Evolutionary conservation across 169 alveolate species (phyloP), one percentile per base, ranked within the genome.

Genomic region (Cryptosporidium ryanae): DNA sequence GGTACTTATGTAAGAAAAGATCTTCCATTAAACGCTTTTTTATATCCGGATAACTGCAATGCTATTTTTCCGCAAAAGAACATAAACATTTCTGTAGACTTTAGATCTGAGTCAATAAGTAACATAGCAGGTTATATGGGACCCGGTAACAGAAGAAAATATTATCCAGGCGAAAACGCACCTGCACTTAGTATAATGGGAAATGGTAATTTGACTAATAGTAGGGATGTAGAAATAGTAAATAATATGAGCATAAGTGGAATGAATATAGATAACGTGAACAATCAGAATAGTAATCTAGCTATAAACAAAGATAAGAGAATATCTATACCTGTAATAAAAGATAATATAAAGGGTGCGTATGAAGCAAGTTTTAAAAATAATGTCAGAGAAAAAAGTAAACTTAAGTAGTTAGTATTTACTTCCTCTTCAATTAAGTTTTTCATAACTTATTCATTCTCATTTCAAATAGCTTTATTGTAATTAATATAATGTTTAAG

Each of bases 51-150:
- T 31, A 59, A 63, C n/a, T 38, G 63, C 21, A 76, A 76, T 76
- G 68, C 87, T 0, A 43, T 76, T 13, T 59, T 76, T 59, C 87
- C 87, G 13, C 87, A 76, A 32, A 76, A 55, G 27, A 57, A 76
- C 21, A 76, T 70, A 38, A 27, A 46, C 29, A 38, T 43, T 10
- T 55, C 71, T n/a, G 54, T 76, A n/a, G 87, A 76, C 64, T 76
- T 76, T 59, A 76, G 87, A 59, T 76, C 87, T 18, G 65, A 76
- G 5, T 76, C 87, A 17, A 76, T 55, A 59, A 76, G 87, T 48
- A 50, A 52, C 23, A 76, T 76, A 55, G 87, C 87, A 44, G 87
- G 87, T 34, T 76, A 59, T 55, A 76, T 76, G 87, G 87, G 87
- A 12, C 71, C 87, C 17, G 87, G 87, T 21, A 76, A 76, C 48